Percentiles rank a stretch among this genome's conserved stretches.
These are phyloP conservation scores for Mortierella sp. DNA, from an alignment of 371 early-diverging fungal species.

Conservation along the genomic window DNA sequence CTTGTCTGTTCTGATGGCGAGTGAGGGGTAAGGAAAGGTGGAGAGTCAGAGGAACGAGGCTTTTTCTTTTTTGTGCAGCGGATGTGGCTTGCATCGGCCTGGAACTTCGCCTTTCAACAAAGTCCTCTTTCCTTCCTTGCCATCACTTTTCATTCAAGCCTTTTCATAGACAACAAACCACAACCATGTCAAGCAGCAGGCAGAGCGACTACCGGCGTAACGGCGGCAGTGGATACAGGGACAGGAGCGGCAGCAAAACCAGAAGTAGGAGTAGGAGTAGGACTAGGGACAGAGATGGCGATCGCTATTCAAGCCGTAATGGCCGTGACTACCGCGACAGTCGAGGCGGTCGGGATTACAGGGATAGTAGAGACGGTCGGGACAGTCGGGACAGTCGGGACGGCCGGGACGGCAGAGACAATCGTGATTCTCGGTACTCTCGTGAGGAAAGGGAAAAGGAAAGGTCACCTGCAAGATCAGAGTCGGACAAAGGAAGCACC, in stretches of 20 bases:
- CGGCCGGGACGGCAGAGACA: slow-evolving; percentile 13
- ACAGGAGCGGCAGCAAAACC: slow-evolving; percentile 17
- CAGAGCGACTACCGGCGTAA: slow-evolving; percentile 32
- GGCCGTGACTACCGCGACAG: slow-evolving; percentile 54
- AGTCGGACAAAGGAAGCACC: slow-evolving; percentile 1
- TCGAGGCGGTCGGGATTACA: slow-evolving; percentile 35
- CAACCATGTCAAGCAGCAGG: slow-evolving; percentile 27
- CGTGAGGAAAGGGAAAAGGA: slow-evolving; percentile 29
- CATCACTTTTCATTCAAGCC: background rate
- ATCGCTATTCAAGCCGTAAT: slow-evolving; percentile 48
- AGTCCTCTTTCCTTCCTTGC: background rate
- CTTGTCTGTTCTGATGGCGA: background rate
- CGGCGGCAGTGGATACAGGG: slow-evolving; percentile 25
- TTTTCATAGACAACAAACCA: background rate
- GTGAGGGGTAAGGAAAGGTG: background rate
- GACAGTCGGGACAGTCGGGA: slow-evolving; percentile 24
- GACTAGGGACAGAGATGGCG: slow-evolving; percentile 46
- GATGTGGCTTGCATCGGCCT: slow-evolving; percentile 6
- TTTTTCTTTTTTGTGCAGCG: background rate
- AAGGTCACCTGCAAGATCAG: slow-evolving; percentile 25
- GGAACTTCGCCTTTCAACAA: slow-evolving; percentile 6
- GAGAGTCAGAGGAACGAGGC: background rate
- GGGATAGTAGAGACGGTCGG: slow-evolving; percentile 23
- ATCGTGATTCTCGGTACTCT: slow-evolving; percentile 17
- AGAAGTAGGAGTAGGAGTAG: slow-evolving; percentile 42